Evolutionary conservation across 495 filamentous ascomycete species (phyloP).

Genomic region (Aspergillus heteromorphus): DNA sequence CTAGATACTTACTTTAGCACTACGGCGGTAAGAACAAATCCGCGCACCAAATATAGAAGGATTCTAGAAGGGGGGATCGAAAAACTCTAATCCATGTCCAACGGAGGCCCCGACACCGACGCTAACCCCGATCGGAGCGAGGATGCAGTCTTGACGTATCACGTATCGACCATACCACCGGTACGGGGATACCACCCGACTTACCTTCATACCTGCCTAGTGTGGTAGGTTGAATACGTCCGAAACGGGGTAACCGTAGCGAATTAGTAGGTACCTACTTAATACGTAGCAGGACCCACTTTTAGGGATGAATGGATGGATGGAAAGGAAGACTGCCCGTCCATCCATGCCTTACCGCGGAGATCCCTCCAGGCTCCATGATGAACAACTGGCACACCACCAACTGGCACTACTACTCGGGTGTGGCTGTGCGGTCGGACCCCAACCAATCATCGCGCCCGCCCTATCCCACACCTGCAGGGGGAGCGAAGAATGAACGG

Average conservation of each 20-base stretch:
- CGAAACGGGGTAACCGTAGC: background rate
- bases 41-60: slow-evolving; percentile 3
- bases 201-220: background rate
- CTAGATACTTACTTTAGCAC: too few species aligned
- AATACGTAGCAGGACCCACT: background rate
- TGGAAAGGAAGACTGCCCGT: too few species aligned
- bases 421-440: background rate
- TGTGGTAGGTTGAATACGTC: background rate
- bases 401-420: too few species aligned
- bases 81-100: background rate
- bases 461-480: background rate
- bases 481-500: background rate
- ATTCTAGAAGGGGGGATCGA: background rate
- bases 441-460: background rate
- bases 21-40: too few species aligned
- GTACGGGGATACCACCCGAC: too few species aligned
- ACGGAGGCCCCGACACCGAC: slow-evolving; percentile 1
- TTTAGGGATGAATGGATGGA: too few species aligned
- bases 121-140: background rate
- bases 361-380: background rate
- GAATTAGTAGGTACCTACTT: background rate
- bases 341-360: background rate
- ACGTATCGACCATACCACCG: background rate
- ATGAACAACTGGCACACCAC: slow-evolving; percentile 2
- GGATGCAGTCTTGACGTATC: background rate